These are phyloP conservation scores for Sarocladium brachiariae DNA, from an alignment of 2,329 filamentous ascomycete species.

Conservation along the genomic window DNA sequence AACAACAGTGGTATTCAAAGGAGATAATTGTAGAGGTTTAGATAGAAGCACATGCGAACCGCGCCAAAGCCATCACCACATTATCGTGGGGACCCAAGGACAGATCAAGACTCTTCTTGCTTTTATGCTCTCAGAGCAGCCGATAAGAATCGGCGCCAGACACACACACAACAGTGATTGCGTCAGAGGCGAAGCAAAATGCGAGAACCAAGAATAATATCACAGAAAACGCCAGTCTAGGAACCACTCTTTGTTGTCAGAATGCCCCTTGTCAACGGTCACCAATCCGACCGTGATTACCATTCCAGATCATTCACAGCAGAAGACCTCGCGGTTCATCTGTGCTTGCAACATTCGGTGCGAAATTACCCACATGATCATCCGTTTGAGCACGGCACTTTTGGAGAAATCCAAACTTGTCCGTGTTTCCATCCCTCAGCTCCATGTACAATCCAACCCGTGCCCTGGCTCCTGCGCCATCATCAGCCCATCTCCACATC, in stretches of 20 bases:
- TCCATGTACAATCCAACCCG: conserved; percentile 1
- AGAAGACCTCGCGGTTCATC: background rate
- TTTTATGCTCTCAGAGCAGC: background rate
- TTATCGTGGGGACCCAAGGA: background rate
- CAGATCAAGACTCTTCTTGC: background rate
- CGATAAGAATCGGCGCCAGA: background rate
- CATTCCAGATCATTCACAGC: background rate
- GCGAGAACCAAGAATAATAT: background rate
- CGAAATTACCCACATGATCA: background rate
- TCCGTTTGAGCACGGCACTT: background rate
- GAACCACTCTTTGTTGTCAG: background rate
- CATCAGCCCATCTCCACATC: background rate
- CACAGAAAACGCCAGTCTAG: conserved; percentile 1
- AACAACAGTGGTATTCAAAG: conserved; percentile 5
- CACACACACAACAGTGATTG: background rate
- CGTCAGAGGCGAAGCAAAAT: background rate
- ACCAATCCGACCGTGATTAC: background rate
- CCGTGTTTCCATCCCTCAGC: background rate
- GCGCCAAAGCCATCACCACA: no score
- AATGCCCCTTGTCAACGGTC: background rate
- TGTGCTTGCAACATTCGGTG: background rate
- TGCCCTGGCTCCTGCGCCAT: background rate
- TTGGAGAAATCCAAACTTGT: background rate
- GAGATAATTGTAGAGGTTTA: background rate
- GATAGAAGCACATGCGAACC: background rate